These are phyloP conservation scores for Thermochaetoides dissita DNA, from an alignment of 2,329 filamentous ascomycete species.

Conservation along the genomic window DNA sequence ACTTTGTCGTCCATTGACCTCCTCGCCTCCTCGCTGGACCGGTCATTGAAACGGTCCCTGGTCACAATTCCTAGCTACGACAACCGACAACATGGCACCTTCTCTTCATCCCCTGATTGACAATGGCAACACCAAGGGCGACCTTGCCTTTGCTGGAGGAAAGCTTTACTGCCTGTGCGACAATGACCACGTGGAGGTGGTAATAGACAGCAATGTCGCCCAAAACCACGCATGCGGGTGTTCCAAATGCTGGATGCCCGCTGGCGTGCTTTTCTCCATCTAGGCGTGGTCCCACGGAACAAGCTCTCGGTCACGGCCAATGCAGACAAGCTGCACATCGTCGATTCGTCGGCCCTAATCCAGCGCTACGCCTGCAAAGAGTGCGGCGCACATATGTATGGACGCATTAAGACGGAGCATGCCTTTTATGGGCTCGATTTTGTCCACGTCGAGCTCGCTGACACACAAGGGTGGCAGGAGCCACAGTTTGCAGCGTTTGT, in stretches of 20 bases:
- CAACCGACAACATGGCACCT: slow-evolving; percentile 1
- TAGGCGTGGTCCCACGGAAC: slow-evolving; percentile 45
- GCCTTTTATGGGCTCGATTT: slow-evolving; percentile 58
- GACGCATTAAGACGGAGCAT: slow-evolving; percentile 50
- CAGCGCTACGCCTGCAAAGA: slow-evolving; percentile 45
- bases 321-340: slow-evolving; percentile 38
- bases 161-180: slow-evolving; percentile 48
- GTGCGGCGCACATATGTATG: slow-evolving; percentile 50
- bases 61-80: no score
- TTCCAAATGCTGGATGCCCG: slow-evolving; percentile 59
- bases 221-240: slow-evolving; percentile 61
- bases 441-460: slow-evolving; percentile 49
- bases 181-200: slow-evolving; percentile 41
- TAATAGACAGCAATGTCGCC: slow-evolving; percentile 41
- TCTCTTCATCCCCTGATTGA: slow-evolving; percentile 50
- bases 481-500: slow-evolving; percentile 58
- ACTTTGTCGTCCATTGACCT: no score
- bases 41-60: no score
- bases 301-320: slow-evolving; percentile 44
- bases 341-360: slow-evolving; percentile 44
- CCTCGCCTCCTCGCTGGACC: no score
- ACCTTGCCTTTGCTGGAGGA: slow-evolving; percentile 41
- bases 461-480: slow-evolving; percentile 53
- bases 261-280: slow-evolving; percentile 48
- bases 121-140: slow-evolving; percentile 44